Conservation (phyloP, 2,329 filamentous ascomycete genomes). For the Alternaria metachromatica region DNA sequence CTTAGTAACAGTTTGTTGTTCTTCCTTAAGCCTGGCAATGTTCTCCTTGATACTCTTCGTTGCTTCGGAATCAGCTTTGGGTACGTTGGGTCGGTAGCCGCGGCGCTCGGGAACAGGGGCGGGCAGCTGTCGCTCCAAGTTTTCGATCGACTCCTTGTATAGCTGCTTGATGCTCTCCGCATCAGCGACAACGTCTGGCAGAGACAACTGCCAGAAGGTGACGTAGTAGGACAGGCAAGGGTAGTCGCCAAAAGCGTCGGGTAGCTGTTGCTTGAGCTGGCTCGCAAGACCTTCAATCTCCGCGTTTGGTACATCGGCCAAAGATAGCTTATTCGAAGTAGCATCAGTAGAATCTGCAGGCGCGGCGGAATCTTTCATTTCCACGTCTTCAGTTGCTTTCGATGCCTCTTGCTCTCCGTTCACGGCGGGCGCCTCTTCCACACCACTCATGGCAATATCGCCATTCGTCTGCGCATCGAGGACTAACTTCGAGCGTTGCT, state of each 20-base stretch:
- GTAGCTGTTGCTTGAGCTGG: slow-evolving; percentile 67
- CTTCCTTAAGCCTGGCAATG: slow-evolving; percentile 62
- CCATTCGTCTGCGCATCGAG: slow-evolving; percentile 51
- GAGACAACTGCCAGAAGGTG: slow-evolving; percentile 89
- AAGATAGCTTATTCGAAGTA: neutral
- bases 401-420: slow-evolving; percentile 12
- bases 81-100: slow-evolving; percentile 57
- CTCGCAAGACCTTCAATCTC: slow-evolving; percentile 77
- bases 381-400: slow-evolving; percentile 38
- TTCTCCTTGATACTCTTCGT: slow-evolving; percentile 75
- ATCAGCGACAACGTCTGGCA: slow-evolving; percentile 75
- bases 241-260: slow-evolving; percentile 69
- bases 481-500: slow-evolving; percentile 31
- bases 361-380: slow-evolving; percentile 49
- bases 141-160: slow-evolving; percentile 76
- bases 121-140: slow-evolving; percentile 26
- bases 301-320: slow-evolving; percentile 60
- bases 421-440: slow-evolving; percentile 18
- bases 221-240: slow-evolving; percentile 84
- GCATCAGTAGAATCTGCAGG: neutral
- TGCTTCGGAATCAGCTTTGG: slow-evolving; percentile 63
- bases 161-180: slow-evolving; percentile 68
- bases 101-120: slow-evolving; percentile 68
- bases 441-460: slow-evolving; percentile 54
- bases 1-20: slow-evolving; percentile 62